Base-by-base conservation (phyloP, 148 eudicot genomes). In the Chenopodium suecicum region DNA sequence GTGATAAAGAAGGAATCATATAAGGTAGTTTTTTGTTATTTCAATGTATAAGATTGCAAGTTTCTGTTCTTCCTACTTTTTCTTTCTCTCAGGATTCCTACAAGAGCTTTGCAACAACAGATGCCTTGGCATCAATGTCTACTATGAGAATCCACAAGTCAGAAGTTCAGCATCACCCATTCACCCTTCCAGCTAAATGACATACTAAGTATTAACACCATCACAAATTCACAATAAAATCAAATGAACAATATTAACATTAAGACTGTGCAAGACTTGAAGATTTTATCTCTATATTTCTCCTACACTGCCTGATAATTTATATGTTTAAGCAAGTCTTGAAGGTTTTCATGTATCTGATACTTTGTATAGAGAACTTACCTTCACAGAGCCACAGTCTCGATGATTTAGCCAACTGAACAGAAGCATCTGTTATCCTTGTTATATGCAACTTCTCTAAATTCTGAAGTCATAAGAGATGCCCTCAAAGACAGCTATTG, bases 351-450 rank as follows among this genome's bases (percentile, higher is more conserved):
- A 67, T 47, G 22, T 17, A 44, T 46, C 4, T 6, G 10, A 46
- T 65, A 50, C 64, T 23, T 22, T 56, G 64, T 4, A 9, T 56
- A 77, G 50, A 64, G 52, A n/a, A 41, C 50, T 29, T 70, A 79
- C 82, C 82, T 79, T 13, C 50, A n/a, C 48, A 56, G 19, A 72
- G 75, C 68, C 65, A 25, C 75, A 37, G 2, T 48, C 20, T 4
- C 52, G 46, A 65, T 41, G 70, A 72, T 60, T 71, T 6, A 64
- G 41, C 68, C 54, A 60, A 58, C 34, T 72, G 69, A 41, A 80
- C 64, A 46, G 52, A 41, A 41, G 64, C 22, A 70, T 2, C 62
- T 37, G 34, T 2, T 60, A 13, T 32, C 56, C 32, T 54, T 54
- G 37, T 16, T n/a, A 8, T 13, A 54, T 64, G 32, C 37, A 7